Conservation (phyloP, 257 asterid genomes). For the Plantago ovata region DNA sequence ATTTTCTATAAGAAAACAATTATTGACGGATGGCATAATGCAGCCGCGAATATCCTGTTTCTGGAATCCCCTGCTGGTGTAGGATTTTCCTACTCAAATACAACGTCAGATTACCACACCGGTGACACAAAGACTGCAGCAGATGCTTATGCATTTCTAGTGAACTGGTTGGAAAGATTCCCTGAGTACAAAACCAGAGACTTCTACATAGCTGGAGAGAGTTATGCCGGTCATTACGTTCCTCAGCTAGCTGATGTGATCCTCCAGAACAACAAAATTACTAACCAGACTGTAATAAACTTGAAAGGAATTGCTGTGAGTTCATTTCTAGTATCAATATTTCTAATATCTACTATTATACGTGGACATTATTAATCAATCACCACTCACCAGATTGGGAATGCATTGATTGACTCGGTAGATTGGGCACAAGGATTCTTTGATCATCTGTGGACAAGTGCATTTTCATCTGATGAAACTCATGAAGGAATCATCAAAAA, state of each 20-base stretch:
- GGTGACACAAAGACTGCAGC: not conserved
- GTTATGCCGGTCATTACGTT: not conserved
- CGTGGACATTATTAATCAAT: not conserved
- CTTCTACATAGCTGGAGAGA: not conserved
- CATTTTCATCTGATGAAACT: not conserved
- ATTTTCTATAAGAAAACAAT: not conserved
- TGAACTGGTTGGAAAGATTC: not conserved
- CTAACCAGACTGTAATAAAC: conserved; percentile 5
- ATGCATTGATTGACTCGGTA: not conserved
- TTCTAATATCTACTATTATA: not conserved
- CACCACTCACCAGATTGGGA: conserved; percentile 12
- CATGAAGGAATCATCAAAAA: not conserved
- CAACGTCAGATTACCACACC: conserved; percentile 4
- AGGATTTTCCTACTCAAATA: conserved; percentile 11
- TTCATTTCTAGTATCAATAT: not conserved
- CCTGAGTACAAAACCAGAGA: conserved; percentile 3
- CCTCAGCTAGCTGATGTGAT: conserved; percentile 4
- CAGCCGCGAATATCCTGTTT: conserved; percentile 4
- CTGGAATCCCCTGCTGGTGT: conserved; percentile 1
- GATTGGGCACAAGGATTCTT: not conserved
- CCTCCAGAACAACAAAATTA: conserved; percentile 2
- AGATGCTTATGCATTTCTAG: not conserved
- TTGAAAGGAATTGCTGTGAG: conserved; percentile 5
- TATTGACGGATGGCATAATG: not conserved
- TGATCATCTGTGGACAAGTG: conserved; percentile 6